Evolutionary conservation across 208 protist species (phyloP), one percentile per base, ranked within the genome.

Genomic region (Wallacemonas sp.): DNA sequence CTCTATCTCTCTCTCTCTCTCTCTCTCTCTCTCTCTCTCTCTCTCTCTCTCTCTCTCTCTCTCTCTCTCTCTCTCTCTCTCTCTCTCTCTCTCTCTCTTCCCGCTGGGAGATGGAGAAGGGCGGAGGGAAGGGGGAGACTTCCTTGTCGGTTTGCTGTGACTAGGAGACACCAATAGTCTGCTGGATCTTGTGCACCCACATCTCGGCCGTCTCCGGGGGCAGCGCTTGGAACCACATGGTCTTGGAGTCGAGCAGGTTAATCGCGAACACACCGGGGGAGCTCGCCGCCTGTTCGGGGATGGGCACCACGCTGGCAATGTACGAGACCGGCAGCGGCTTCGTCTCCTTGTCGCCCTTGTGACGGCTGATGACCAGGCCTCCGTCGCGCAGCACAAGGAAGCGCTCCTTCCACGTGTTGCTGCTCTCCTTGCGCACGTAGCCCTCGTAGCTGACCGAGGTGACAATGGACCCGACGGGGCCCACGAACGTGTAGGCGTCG

Each of bases 141-240:
- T 41, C 10, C 36, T 7, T 41, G 36, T 14, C 36, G 7, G 36
- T 7, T 14, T 16, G 36, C 14, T 14, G 14, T 32, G 0, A 14
- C 32, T 50, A 87, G 42, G 77, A 74, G 3, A 81, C 68, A n/a
- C 81, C 77, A 59, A 84, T 87, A 16, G 81, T 69, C 65, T 87
- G 81, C 61, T 81, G 77, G 41, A 87, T 81, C 48, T 78, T 81
- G 61, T 82, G 77, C 20, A 84, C 72, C 77, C 81, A 87, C 69
- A 57, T 77, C 22, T 61, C 74, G n/a, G 63, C 70, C 45, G 50
- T 80, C 62, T 76, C 77, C 12, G 68, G 70, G 20, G 74, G 74
- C 41, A 73, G 77, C 12, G 78, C 86, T 68, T 89, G 86, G 48
- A 92, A 89, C 86, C 86, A 92, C 72, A 85, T 86, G n/a, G 79